Evolutionary conservation across 257 asterid species (phyloP), one percentile per base, ranked within the genome.

Genomic region (Linderniella brevidens): DNA sequence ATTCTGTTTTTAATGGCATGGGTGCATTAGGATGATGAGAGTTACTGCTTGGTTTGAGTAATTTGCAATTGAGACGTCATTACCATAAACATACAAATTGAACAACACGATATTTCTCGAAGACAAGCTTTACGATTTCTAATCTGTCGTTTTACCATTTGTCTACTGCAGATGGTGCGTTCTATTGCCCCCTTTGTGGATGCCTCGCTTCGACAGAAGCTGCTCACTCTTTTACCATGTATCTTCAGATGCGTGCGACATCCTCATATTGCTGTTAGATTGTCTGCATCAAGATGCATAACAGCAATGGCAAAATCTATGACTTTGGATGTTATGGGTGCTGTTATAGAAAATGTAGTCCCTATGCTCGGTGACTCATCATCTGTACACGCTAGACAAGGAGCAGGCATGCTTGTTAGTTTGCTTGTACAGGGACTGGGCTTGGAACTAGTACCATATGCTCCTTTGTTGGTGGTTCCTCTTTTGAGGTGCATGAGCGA

Each of bases 331-430:
- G 92, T 90, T 53, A 90, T 90, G 99, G 85, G 78, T 39, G 56
- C 76, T 17, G 74, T 90, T 51, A 75, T 90, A 59, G 94, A 76
- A 69, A 81, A 75, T 65, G 94, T 75, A 51, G 75, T 90, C 50
- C 96, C 96, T 29, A 79, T 90, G 99, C 62, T 90, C 60, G 86
- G 99, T 55, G 96, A 90, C 49, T 62, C 72, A 82, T 46, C 80
- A 47, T 90, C 92, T 48, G 81, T 86, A 54, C 93, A 77, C 70
- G 82, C 94, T 50, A 85, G 95, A 69, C 96, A 90, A 74, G 99
- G 99, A 53, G 94, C 94, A 62, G 96, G 96, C 58, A 90, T 90
- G 96, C 96, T 90, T 63, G 94, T 90, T 56, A 90, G 93, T 67
- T 75, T 85, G 74, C 93, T 90, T 59, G 99, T 85, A 46, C 99